Conservation (phyloP, 2,329 filamentous ascomycete genomes). For the Calonectria pseudoreteaudii region DNA sequence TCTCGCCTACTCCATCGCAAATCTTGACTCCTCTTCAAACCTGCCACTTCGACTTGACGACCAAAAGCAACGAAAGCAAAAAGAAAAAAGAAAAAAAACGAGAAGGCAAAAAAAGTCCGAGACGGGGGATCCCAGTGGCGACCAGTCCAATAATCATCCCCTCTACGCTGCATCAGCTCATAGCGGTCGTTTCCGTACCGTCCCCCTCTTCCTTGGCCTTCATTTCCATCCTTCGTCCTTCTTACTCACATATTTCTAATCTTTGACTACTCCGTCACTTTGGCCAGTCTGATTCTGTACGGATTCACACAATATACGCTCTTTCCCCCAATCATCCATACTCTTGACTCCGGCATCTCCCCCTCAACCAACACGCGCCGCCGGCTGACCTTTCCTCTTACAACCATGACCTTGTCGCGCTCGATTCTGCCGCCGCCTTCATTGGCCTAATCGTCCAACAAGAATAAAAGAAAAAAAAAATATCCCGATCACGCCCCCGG, state of each 20-base stretch:
- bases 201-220: constrained; percentile 29
- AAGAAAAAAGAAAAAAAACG: constrained; percentile 25
- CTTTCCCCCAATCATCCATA: not conserved
- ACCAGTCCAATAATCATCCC: constrained; percentile 35
- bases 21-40: constrained; percentile 7
- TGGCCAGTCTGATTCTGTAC: constrained; percentile 1
- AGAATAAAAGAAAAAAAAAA: constrained; percentile 14
- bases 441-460: constrained; percentile 42
- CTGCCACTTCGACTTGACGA: not conserved
- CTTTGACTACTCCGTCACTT: constrained; percentile 19
- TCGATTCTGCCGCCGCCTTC: constrained; percentile 45
- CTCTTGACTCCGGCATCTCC: constrained; percentile 11
- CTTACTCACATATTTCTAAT: constrained; percentile 23
- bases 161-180: constrained; percentile 42
- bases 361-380: constrained; percentile 35
- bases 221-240: constrained; percentile 24
- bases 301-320: not conserved
- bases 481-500: constrained; percentile 29
- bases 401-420: constrained; percentile 48
- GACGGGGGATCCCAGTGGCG: constrained; percentile 42
- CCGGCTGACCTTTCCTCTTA: constrained; percentile 36
- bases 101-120: constrained; percentile 25
- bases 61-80: constrained; percentile 26
- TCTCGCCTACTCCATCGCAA: constrained; percentile 6
- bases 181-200: constrained; percentile 38